Percentiles rank a stretch among this genome's conserved stretches.
Evolutionary conservation across 768 basidiomycete genomes (phyloP).

Genomic region (Rhodosporidiobolus sp.): DNA sequence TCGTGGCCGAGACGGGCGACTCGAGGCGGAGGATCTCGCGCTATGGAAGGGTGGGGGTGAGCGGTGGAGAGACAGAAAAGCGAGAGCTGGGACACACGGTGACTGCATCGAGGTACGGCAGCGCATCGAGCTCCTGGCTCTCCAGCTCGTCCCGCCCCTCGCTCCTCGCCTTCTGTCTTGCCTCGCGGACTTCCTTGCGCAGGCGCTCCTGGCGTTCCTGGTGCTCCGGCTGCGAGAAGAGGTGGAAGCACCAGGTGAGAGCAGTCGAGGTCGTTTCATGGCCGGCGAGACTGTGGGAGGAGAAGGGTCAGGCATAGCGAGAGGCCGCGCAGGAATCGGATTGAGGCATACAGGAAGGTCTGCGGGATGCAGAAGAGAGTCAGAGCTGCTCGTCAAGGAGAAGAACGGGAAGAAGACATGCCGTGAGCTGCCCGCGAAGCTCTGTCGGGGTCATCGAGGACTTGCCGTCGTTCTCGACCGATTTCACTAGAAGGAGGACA

Average conservation of each 20-base stretch:
- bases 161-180: background rate
- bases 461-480: slow-evolving; percentile 16
- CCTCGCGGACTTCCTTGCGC: slow-evolving; percentile 18
- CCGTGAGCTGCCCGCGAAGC: slow-evolving; percentile 31
- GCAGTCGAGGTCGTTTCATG: slow-evolving; percentile 31
- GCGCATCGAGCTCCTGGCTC: slow-evolving; percentile 26
- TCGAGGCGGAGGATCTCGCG: slow-evolving; percentile 73
- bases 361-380: background rate
- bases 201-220: slow-evolving; percentile 9
- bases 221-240: slow-evolving; percentile 3
- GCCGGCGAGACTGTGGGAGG: slow-evolving; percentile 21
- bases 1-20: slow-evolving; percentile 75
- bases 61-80: background rate
- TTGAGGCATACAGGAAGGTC: slow-evolving; percentile 30
- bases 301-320: background rate
- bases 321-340: too few species aligned
- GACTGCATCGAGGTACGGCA: slow-evolving; percentile 42
- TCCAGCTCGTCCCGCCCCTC: slow-evolving; percentile 35
- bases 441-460: slow-evolving; percentile 20
- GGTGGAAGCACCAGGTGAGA: slow-evolving; percentile 19
- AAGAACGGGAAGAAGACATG: background rate
- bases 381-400: background rate
- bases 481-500: slow-evolving; percentile 10
- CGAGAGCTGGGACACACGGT: background rate
- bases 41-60: background rate